Conservation (phyloP, 2,329 filamentous ascomycete genomes). For the Coccinonectria pachysandricola region DNA sequence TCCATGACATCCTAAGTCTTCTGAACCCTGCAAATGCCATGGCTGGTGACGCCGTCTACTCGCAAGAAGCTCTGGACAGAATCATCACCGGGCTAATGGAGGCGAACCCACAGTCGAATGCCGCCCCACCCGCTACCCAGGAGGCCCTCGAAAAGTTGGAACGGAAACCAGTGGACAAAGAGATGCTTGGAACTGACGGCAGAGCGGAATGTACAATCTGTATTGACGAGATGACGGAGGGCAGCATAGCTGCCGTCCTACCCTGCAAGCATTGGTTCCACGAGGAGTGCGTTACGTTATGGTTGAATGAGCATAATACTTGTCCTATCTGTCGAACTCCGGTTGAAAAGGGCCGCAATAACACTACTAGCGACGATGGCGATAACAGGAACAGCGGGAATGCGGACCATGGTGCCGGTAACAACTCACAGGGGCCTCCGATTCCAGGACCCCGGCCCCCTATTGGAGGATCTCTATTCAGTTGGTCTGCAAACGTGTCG, state of each 20-base stretch:
- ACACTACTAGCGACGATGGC: too few species aligned
- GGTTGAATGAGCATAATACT: constrained; percentile 85
- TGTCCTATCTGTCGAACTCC: constrained; percentile 70
- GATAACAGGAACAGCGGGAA: constrained; percentile 8
- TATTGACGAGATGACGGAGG: constrained; percentile 71
- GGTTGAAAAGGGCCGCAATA: constrained; percentile 31
- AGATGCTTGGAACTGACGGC: constrained; percentile 55
- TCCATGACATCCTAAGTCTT: constrained; percentile 45
- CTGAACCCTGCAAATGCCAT: constrained; percentile 42
- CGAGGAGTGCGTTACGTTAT: constrained; percentile 66
- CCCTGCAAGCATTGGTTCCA: constrained; percentile 96
- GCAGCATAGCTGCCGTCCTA: constrained; percentile 63
- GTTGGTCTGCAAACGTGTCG: too few species aligned
- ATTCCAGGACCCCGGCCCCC: too few species aligned
- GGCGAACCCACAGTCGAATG: constrained; percentile 63
- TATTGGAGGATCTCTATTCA: too few species aligned
- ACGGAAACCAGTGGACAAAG: constrained; percentile 56
- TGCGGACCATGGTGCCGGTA: too few species aligned
- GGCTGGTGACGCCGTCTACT: constrained; percentile 76
- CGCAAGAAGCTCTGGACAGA: constrained; percentile 80
- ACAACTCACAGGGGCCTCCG: too few species aligned
- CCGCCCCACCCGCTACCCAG: constrained; percentile 69
- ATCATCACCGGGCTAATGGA: constrained; percentile 88
- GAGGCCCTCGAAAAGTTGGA: constrained; percentile 64
- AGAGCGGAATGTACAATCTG: constrained; percentile 90